phyloP scores from a whole-genome alignment of 768 basidiomycete genomes.

The Holtermanniella nyarrowii region DNA sequence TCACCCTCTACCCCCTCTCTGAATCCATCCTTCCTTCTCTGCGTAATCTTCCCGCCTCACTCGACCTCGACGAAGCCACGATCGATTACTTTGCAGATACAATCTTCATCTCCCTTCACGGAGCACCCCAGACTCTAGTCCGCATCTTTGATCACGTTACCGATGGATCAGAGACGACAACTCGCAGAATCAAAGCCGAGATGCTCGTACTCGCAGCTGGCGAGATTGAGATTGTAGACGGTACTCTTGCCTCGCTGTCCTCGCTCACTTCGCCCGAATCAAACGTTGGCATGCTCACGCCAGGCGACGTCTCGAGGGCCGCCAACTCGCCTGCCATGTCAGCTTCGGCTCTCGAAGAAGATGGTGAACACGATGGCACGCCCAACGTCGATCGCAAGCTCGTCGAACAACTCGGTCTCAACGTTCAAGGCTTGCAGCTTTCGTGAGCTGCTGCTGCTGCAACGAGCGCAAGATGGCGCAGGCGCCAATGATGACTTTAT shows the following conservation, averaged over 20 bases:
- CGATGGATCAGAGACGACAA: neutral
- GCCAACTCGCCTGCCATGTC: neutral
- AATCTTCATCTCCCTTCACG: conserved; percentile 12
- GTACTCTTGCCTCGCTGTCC: neutral
- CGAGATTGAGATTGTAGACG: neutral
- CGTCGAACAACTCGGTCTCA: neutral
- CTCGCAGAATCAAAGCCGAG: conserved; percentile 2
- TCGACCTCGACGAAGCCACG: conserved; percentile 12
- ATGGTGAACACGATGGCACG: neutral
- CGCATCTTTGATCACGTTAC: conserved; percentile 1
- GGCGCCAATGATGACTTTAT: neutral
- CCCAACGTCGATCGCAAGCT: neutral
- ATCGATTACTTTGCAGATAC: conserved; percentile 17
- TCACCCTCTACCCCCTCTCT: conserved; percentile 23
- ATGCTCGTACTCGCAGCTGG: conserved; percentile 2
- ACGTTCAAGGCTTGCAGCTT: neutral
- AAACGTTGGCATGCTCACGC: neutral
- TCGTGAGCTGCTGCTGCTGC: no score
- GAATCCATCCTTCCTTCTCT: conserved; percentile 12
- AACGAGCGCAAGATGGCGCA: no score
- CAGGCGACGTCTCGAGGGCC: neutral
- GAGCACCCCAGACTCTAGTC: conserved; percentile 1
- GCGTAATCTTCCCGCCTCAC: conserved; percentile 6
- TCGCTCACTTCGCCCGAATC: neutral
- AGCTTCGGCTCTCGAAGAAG: neutral